A percentile compares a stretch with the other conserved stretches of the same genome.
These are phyloP conservation scores for Solanum pennellii DNA, from an alignment of 257 asterid genomes.

Conservation along the genomic window DNA sequence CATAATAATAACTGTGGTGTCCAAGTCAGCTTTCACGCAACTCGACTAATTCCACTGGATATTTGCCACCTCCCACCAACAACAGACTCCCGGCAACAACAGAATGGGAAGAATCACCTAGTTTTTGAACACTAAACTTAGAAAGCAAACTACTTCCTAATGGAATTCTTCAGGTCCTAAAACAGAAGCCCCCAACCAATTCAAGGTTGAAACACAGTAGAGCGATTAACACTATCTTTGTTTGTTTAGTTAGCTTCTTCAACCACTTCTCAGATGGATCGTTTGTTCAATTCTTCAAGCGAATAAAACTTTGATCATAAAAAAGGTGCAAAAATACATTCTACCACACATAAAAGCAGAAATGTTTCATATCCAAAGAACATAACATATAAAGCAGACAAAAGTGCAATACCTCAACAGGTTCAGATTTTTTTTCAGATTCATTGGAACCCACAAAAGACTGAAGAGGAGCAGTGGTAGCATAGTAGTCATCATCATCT, in stretches of 20 bases:
- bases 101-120: background rate
- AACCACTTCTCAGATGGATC: background rate
- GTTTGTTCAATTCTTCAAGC: too few relatives aligned
- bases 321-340: background rate
- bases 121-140: background rate
- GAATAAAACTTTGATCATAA: background rate
- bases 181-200: background rate
- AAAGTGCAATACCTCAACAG: constrained; percentile 37
- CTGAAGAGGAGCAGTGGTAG: constrained; percentile 72
- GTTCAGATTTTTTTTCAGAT: constrained; percentile 27
- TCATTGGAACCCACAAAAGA: constrained; percentile 35
- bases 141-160: background rate
- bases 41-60: background rate
- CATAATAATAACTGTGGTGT: background rate
- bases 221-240: background rate
- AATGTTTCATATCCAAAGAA: background rate
- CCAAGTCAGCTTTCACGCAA: background rate
- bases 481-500: constrained; percentile 70
- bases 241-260: background rate
- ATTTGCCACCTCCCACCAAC: background rate
- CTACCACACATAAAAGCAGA: background rate
- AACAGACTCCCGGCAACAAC: background rate
- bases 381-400: background rate
- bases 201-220: background rate
- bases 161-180: background rate